Percentiles rank a stretch among this genome's conserved stretches.
Evolutionary conservation across 2,329 filamentous ascomycete genomes (phyloP).

Genomic region (Parastagonospora nodorum): DNA sequence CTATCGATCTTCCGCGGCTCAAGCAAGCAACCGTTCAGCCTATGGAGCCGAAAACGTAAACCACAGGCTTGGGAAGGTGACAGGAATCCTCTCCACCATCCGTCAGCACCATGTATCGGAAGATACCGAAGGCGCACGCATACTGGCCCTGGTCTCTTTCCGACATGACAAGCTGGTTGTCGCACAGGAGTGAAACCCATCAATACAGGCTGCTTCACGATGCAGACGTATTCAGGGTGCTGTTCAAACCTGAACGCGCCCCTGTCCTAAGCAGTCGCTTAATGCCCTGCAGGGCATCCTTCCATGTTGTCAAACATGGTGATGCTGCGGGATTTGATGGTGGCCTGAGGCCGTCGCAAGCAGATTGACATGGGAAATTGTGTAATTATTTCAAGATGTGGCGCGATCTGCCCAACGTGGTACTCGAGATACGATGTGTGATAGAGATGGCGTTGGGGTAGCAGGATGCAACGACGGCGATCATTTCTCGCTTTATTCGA

Average conservation of each 20-base stretch:
- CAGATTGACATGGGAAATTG: not conserved
- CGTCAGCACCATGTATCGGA: not conserved
- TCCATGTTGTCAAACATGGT: no score
- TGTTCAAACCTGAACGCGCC: no score
- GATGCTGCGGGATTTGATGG: no score
- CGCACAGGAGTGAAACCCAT: no score
- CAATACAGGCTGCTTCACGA: no score
- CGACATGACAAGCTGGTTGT: no score
- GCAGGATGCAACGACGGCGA: slow-evolving; percentile 13
- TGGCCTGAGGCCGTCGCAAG: no score
- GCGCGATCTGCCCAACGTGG: slow-evolving; percentile 9
- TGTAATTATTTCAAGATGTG: not conserved
- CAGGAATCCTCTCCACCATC: not conserved
- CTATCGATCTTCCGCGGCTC: slow-evolving; percentile 5
- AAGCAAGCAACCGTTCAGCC: slow-evolving; percentile 3
- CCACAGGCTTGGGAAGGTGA: not conserved
- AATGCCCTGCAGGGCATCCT: no score
- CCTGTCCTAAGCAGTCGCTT: no score
- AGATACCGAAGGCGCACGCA: not conserved
- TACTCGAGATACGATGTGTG: slow-evolving; percentile 4
- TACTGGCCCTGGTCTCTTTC: no score
- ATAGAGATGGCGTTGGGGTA: not conserved
- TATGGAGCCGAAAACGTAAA: slow-evolving; percentile 2
- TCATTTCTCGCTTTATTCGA: slow-evolving; percentile 11
- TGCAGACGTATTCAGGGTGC: no score